phyloP scores from a whole-genome alignment of 192 early-diverging fungal species.

The Glomus cerebriforme region DNA sequence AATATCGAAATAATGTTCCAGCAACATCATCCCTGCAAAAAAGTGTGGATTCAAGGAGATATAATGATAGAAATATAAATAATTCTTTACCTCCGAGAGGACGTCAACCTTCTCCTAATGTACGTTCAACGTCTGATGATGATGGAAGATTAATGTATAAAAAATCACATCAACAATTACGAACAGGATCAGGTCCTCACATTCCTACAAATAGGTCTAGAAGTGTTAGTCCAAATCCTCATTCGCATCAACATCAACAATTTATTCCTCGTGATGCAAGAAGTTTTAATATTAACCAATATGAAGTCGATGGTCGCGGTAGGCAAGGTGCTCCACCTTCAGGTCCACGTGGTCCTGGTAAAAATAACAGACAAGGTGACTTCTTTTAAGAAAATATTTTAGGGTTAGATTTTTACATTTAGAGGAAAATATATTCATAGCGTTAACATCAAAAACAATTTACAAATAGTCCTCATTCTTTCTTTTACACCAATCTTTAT shows the following conservation, averaged over 20 bases:
- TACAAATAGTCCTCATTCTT: no score
- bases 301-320: not conserved
- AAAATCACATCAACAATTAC: not conserved
- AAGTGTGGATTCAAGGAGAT: not conserved
- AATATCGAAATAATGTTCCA: not conserved
- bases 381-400: not conserved
- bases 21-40: not conserved
- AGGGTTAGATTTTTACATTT: no score
- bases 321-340: not conserved
- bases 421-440: no score
- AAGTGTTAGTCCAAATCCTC: constrained; percentile 13
- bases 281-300: not conserved
- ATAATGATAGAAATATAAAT: not conserved
- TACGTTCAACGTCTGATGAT: not conserved
- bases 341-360: not conserved
- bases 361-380: not conserved
- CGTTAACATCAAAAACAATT: no score
- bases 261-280: not conserved
- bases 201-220: constrained; percentile 8
- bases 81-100: not conserved
- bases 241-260: not conserved
- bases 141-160: not conserved
- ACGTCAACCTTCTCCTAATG: not conserved
- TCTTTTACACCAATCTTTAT: no score
- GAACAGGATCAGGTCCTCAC: not conserved